These are phyloP conservation scores for Microbotryum saponariae DNA, from an alignment of 1,284 basidiomycete species.

Conservation along the genomic window DNA sequence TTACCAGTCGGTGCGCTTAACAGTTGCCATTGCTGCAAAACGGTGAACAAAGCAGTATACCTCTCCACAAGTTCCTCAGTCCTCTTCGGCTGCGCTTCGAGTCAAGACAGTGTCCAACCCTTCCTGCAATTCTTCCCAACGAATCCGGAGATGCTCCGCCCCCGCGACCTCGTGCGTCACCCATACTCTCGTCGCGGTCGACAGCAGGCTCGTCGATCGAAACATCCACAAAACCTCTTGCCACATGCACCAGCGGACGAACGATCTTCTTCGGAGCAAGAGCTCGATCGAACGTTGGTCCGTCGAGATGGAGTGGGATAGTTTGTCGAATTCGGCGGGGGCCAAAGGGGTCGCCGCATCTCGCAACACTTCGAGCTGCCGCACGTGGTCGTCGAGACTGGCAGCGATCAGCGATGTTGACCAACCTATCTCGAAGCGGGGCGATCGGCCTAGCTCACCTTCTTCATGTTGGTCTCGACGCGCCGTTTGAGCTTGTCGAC, in stretches of 20 bases:
- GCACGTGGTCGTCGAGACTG: not conserved
- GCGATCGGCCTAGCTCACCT: conserved; percentile 37
- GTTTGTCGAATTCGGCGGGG: conserved; percentile 17
- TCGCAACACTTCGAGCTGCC: conserved; percentile 14
- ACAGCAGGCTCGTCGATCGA: conserved; percentile 14
- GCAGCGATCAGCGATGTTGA: not conserved
- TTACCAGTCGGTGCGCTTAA: too few species aligned
- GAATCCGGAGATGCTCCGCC: not conserved
- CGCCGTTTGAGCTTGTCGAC: conserved; percentile 78
- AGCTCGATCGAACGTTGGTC: conserved; percentile 31
- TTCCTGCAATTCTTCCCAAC: conserved; percentile 4
- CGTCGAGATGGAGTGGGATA: conserved; percentile 15
- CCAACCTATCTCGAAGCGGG: not conserved
- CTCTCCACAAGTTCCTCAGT: too few species aligned
- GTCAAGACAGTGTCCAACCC: too few species aligned
- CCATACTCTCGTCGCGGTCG: not conserved
- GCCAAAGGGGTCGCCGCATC: conserved; percentile 1
- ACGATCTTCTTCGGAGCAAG: conserved; percentile 23
- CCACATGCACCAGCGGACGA: conserved; percentile 32
- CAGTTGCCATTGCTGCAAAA: too few species aligned
- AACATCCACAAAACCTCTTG: conserved; percentile 26
- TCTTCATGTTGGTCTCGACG: conserved; percentile 63
- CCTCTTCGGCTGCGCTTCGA: too few species aligned
- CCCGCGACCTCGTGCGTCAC: conserved; percentile 2
- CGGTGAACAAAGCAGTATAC: too few species aligned